Conservation (phyloP, 2,329 filamentous ascomycete genomes). For the Dendrostoma leiphaemia region DNA sequence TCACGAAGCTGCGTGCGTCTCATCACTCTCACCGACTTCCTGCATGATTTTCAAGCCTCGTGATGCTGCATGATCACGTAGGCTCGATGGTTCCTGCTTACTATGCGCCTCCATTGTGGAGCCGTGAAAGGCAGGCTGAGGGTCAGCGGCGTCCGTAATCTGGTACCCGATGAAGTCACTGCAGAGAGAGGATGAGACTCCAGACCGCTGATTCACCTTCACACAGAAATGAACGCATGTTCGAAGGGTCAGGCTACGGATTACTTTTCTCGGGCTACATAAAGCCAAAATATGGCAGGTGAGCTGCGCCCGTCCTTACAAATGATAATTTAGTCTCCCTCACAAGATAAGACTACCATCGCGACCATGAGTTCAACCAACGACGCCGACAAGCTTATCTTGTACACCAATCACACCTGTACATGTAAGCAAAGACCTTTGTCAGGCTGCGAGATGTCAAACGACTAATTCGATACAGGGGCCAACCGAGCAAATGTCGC, state of each 20-base stretch:
- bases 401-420: conserved; percentile 68
- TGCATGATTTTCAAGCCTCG: not conserved
- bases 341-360: not conserved
- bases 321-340: not conserved
- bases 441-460: not conserved
- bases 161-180: too few relatives aligned
- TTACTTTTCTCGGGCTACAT: not conserved
- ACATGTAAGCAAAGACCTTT: conserved; percentile 44
- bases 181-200: not conserved
- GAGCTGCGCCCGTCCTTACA: too few relatives aligned
- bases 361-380: conserved; percentile 21
- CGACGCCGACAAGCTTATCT: conserved; percentile 48
- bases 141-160: too few relatives aligned
- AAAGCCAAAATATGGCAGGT: too few relatives aligned
- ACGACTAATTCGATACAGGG: conserved; percentile 29
- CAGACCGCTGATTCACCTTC: not conserved
- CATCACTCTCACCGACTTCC: not conserved
- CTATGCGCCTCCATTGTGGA: not conserved
- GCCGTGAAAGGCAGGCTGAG: too few relatives aligned
- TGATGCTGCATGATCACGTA: not conserved
- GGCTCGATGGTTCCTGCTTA: not conserved
- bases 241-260: not conserved
- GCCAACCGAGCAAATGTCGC: conserved; percentile 71
- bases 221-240: not conserved
- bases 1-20: too few relatives aligned